A percentile compares a stretch with the other conserved stretches of the same genome.
Conservation (phyloP, 257 asterid genomes). For the Fraxinus excelsior region DNA sequence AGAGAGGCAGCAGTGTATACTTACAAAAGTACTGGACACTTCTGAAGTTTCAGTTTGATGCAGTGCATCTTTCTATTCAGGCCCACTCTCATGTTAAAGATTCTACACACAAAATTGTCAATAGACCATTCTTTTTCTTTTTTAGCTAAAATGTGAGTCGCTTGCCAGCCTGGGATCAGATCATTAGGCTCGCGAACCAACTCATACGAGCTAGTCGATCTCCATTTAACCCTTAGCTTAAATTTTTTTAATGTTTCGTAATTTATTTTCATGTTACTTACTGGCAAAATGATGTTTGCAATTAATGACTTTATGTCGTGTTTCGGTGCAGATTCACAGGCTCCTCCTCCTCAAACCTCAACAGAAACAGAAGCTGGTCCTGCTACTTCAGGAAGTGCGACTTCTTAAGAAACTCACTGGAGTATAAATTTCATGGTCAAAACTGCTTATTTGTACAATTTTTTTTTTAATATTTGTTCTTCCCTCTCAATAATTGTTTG, state of each 20-base stretch:
- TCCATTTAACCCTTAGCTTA: too few relatives aligned
- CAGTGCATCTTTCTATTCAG: constrained; percentile 18
- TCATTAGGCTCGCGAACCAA: too few relatives aligned
- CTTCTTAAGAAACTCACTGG: constrained; percentile 36
- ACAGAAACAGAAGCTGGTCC: constrained; percentile 60
- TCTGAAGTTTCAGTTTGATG: constrained; percentile 25
- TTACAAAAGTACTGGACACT: constrained; percentile 20
- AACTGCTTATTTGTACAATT: constrained; percentile 37
- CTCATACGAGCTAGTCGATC: too few relatives aligned
- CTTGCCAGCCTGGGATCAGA: too few relatives aligned
- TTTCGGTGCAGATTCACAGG: constrained; percentile 51
- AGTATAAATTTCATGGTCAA: constrained; percentile 13
- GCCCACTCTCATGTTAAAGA: constrained; percentile 20
- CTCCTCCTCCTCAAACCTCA: constrained; percentile 52
- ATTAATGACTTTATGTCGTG: neutral
- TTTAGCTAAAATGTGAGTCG: too few relatives aligned
- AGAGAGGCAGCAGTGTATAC: constrained; percentile 46
- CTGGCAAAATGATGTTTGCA: neutral
- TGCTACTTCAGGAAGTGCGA: constrained; percentile 61
- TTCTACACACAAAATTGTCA: neutral
- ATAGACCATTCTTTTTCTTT: too few relatives aligned
- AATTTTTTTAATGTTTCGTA: too few relatives aligned
- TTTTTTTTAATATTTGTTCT: constrained; percentile 30
- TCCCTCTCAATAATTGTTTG: constrained; percentile 27
- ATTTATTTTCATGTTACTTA: neutral